These are phyloP conservation scores for Pseudoperonospora humuli DNA, from an alignment of 352 stramenopile genomes.

Conservation along the genomic window DNA sequence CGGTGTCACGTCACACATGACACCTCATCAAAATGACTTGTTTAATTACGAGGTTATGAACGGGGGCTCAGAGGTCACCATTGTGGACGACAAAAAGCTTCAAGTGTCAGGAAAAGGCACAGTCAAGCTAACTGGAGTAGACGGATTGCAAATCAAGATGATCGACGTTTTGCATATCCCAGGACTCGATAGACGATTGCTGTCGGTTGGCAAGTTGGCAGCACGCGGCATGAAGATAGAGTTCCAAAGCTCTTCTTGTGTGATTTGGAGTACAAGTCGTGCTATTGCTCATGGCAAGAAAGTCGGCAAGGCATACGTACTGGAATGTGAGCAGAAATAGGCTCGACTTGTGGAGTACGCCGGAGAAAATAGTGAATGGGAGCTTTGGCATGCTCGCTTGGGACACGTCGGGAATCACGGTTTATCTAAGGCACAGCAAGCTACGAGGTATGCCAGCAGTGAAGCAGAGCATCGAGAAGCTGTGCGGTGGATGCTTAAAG, in stretches of 20 bases:
- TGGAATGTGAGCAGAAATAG: slow-evolving; percentile 1
- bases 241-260: not conserved
- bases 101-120: not conserved
- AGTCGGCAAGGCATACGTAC: slow-evolving; percentile 6
- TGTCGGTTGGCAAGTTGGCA: not conserved
- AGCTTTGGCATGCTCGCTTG: slow-evolving; percentile 18
- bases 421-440: not conserved
- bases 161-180: not conserved
- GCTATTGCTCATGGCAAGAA: slow-evolving; percentile 5
- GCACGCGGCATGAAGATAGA: not conserved
- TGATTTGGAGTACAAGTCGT: not conserved
- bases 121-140: not conserved
- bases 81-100: not conserved
- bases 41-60: not conserved
- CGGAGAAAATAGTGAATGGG: slow-evolving; percentile 4
- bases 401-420: not conserved
- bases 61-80: too few species aligned
- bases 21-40: not conserved
- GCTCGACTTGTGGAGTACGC: not conserved
- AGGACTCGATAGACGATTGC: not conserved
- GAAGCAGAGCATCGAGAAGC: not conserved
- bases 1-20: not conserved
- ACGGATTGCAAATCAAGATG: not conserved
- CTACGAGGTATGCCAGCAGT: not conserved
- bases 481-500: not conserved